Conservation (phyloP, 441 rosid genomes). For the Syzygium syzygioides region DNA sequence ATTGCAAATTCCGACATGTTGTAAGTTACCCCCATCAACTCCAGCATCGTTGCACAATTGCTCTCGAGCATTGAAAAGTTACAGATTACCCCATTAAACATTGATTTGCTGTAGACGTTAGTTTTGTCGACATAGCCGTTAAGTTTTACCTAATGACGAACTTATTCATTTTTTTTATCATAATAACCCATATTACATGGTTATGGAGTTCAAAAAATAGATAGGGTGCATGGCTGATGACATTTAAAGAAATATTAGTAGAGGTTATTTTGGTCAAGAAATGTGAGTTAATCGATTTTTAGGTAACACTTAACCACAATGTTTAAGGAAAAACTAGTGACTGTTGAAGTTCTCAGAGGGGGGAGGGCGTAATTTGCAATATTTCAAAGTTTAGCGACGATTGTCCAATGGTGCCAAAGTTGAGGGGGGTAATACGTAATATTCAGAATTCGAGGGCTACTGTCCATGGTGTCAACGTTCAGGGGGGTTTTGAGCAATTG, state of each 20-base stretch:
- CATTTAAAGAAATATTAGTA: not conserved
- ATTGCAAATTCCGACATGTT: not conserved
- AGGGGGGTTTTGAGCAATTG: not conserved
- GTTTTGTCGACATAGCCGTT: not conserved
- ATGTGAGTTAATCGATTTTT: not conserved
- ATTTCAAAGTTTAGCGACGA: not conserved
- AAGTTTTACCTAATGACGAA: rapidly evolving
- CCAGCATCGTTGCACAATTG: not conserved
- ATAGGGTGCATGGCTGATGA: not conserved
- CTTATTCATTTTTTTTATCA: not conserved
- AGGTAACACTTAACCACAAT: not conserved
- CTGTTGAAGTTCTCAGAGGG: not conserved
- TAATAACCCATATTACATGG: not conserved
- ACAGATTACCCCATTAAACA: not conserved
- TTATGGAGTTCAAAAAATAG: not conserved
- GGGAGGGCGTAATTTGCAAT: not conserved
- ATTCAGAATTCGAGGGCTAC: not conserved
- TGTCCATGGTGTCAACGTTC: not conserved
- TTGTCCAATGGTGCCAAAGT: not conserved
- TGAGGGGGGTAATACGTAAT: not conserved
- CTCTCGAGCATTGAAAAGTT: not conserved
- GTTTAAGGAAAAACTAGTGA: not conserved
- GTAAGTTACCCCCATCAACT: too few species aligned
- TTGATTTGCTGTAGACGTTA: not conserved
- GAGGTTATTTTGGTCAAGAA: not conserved